Evolutionary conservation across 2,329 filamentous ascomycete genomes (phyloP), one percentile per base, ranked within the genome.

Genomic region (Botrytis galanthina): DNA sequence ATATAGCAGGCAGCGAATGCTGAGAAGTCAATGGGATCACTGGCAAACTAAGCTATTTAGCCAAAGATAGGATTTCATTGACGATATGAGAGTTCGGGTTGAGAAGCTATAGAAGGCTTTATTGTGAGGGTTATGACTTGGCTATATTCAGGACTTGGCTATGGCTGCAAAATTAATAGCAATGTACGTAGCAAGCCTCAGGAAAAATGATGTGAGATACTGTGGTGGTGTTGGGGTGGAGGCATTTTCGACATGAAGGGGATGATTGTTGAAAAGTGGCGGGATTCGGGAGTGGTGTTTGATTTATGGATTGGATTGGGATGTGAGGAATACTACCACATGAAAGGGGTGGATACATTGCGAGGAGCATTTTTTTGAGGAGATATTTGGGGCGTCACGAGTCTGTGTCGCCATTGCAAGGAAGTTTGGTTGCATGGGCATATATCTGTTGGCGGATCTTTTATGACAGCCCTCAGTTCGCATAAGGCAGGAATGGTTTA

Each of bases 281-380:
- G 22, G 22, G 3, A 26, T 8, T 6, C 3, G 22, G 10, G 10
- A 9, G 29, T 22, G 59, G 59, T 12, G 37, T 60, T 26, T 61
- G 20, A 54, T n/a, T 61, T 39, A 35, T 22, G 35, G 20, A 12
- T 39, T 26, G 2, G 6, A n/a, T 1, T 32, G 20, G 16, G 10
- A 10, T 1, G 16, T 42, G 6, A 12, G 1, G 7, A 3, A 26
- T 3, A 42, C 0, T 16, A 7, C 12, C 4, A 1, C n/a, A 1
- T 14, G 22, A 2, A 9, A 26, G 6, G n/a, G 35, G 37, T 9
- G 6, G 14, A 62, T n/a, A 9, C 0, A 42, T 62, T n/a, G 12
- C 9, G 57, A 4, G 9, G 29, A 32, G 1, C 0, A 8, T 1
- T 32, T 1, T 32, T 57, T 32, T 59, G 9, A 4, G 8, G 14